Conservation (phyloP, 2,329 filamentous ascomycete genomes). For the Pseudogymnoascus sp. region DNA sequence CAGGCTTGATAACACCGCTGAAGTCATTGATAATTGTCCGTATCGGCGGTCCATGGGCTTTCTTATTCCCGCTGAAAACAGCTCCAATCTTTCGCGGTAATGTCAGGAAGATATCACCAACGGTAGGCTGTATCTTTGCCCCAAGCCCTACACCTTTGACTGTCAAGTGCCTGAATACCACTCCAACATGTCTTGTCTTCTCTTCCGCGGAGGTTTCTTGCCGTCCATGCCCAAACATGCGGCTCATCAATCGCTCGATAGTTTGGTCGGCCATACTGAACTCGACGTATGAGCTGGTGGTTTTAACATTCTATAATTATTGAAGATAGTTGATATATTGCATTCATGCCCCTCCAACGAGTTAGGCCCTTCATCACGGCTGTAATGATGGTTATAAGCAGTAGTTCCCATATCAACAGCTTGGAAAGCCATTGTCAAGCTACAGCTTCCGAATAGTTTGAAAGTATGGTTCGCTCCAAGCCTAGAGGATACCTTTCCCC, state of each 20-base stretch:
- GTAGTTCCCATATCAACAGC: not conserved
- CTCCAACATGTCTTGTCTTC: constrained; percentile 60
- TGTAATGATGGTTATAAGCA: not conserved
- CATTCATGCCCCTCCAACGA: too few relatives aligned
- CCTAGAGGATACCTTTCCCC: not conserved
- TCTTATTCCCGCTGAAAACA: constrained; percentile 10
- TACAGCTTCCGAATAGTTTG: not conserved
- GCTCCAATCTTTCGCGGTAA: constrained; percentile 17
- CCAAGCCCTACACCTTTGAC: constrained; percentile 64
- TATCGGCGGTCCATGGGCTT: constrained; percentile 1
- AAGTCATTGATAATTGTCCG: constrained; percentile 14
- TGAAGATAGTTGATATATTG: not conserved
- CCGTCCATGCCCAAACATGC: constrained; percentile 60
- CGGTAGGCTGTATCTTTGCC: constrained; percentile 43
- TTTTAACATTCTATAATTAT: not conserved
- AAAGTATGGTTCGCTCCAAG: not conserved
- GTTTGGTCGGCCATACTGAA: not conserved
- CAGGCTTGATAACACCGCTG: constrained; percentile 61
- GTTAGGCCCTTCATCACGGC: not conserved
- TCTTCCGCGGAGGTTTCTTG: constrained; percentile 62
- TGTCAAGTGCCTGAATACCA: constrained; percentile 62
- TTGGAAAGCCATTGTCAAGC: not conserved
- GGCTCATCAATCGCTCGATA: constrained; percentile 47
- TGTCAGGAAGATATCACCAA: constrained; percentile 31
- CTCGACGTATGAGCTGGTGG: not conserved